These are phyloP conservation scores for Kluyveromyces nonfermentans DNA, from an alignment of 805 yeast species.

Conservation along the genomic window DNA sequence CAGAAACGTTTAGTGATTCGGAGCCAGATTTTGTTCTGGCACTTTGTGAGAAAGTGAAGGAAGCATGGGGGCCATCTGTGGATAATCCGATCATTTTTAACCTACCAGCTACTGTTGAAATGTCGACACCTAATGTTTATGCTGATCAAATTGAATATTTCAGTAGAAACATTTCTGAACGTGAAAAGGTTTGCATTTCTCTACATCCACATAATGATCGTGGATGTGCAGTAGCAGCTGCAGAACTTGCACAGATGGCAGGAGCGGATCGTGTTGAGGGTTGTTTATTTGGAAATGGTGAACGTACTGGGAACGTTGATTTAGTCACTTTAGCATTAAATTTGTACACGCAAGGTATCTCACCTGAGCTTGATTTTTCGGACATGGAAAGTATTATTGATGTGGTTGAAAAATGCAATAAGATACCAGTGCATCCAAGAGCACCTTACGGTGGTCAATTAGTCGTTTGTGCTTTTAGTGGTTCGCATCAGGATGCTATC, in stretches of 20 bases:
- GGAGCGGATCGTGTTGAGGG: conserved; percentile 90
- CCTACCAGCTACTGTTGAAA: conserved; percentile 79
- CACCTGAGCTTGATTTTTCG: conserved; percentile 63
- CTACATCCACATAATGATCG: conserved; percentile 80
- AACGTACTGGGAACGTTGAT: conserved; percentile 82
- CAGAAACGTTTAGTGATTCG: conserved; percentile 72
- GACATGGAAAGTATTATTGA: conserved; percentile 59
- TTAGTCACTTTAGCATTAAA: conserved; percentile 69
- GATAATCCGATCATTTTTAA: conserved; percentile 68
- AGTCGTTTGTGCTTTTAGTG: conserved; percentile 76
- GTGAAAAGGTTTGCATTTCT: conserved; percentile 65
- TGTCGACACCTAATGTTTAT: conserved; percentile 70
- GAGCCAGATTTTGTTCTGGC: conserved; percentile 51
- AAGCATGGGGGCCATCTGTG: conserved; percentile 61
- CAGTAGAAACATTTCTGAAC: conserved; percentile 46
- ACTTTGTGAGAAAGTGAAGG: conserved; percentile 67
- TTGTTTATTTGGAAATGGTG: conserved; percentile 78
- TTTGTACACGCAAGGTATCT: conserved; percentile 68
- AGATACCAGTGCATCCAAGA: conserved; percentile 68
- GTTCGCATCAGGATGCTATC: conserved; percentile 85
- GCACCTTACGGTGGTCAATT: conserved; percentile 79
- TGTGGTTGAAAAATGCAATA: conserved; percentile 69
- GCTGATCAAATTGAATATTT: conserved; percentile 82
- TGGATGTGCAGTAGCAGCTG: conserved; percentile 86
- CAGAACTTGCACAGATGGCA: conserved; percentile 71